Percentiles rank a stretch among this genome's conserved stretches.
Evolutionary conservation across 176 grass and related monocot genomes (phyloP).

Genomic region (Zea mays): Zm-B73-REFERENCE-NAM-5.0 NC_050103.1:179615001-179615500

Average conservation of each 20-base stretch:
- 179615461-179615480: constrained; percentile 53
- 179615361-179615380: constrained; percentile 59
- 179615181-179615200: constrained; percentile 55
- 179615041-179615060: constrained; percentile 71
- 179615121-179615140: constrained; percentile 56
- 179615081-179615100: constrained; percentile 56
- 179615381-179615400: constrained; percentile 46
- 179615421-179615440: constrained; percentile 76
- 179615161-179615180: constrained; percentile 57
- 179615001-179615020: constrained; percentile 68
- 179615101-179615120: constrained; percentile 73
- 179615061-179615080: constrained; percentile 29
- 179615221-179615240: constrained; percentile 58
- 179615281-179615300: constrained; percentile 45
- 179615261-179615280: constrained; percentile 60
- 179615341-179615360: constrained; percentile 65
- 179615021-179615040: constrained; percentile 59
- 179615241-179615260: constrained; percentile 60
- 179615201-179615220: constrained; percentile 57
- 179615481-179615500: constrained; percentile 47
- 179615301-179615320: constrained; percentile 66
- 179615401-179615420: constrained; percentile 57
- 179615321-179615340: constrained; percentile 76
- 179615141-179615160: constrained; percentile 47
- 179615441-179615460: constrained; percentile 45